phyloP scores from a whole-genome alignment of 495 filamentous ascomycete species.

The Aspergillus ellipticus region DNA sequence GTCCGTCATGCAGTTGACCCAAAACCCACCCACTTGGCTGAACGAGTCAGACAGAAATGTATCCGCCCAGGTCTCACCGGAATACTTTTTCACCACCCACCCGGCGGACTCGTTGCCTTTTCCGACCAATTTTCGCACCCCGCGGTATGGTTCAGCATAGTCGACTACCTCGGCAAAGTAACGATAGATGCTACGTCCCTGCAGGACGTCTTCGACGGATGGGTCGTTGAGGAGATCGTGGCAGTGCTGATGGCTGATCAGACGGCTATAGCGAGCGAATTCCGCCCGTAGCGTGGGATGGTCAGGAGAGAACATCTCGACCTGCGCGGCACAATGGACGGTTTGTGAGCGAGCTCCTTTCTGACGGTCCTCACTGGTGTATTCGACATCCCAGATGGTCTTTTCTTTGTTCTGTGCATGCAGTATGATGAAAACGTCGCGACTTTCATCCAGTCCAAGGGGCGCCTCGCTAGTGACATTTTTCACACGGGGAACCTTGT shows the following conservation, averaged over 20 bases:
- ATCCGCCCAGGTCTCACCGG: conserved; percentile 38
- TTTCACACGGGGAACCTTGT: conserved; percentile 31
- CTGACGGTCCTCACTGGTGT: conserved; percentile 5
- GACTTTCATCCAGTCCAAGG: conserved; percentile 35
- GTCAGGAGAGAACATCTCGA: conserved; percentile 4
- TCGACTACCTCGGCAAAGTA: conserved; percentile 46
- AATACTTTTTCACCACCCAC: conserved; percentile 34
- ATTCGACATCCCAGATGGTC: conserved; percentile 22
- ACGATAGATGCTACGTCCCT: conserved; percentile 47
- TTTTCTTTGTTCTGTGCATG: conserved; percentile 13
- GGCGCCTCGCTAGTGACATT: conserved; percentile 38
- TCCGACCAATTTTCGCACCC: conserved; percentile 45
- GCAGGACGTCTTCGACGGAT: conserved; percentile 46
- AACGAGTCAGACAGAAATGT: conserved; percentile 37
- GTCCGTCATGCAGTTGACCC: conserved; percentile 52
- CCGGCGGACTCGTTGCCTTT: conserved; percentile 42
- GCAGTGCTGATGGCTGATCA: conserved; percentile 38
- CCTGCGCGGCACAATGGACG: conserved; percentile 11
- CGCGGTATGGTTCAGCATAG: conserved; percentile 43
- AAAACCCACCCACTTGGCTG: conserved; percentile 51
- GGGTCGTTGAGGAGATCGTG: conserved; percentile 30
- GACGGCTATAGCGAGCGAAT: conserved; percentile 42
- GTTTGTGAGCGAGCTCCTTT: conserved; percentile 3
- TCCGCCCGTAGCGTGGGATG: conserved; percentile 18
- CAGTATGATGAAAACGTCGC: conserved; percentile 36